Base-by-base conservation (phyloP, 371 early-diverging fungal species). In the Lichtheimia ornata region DNA sequence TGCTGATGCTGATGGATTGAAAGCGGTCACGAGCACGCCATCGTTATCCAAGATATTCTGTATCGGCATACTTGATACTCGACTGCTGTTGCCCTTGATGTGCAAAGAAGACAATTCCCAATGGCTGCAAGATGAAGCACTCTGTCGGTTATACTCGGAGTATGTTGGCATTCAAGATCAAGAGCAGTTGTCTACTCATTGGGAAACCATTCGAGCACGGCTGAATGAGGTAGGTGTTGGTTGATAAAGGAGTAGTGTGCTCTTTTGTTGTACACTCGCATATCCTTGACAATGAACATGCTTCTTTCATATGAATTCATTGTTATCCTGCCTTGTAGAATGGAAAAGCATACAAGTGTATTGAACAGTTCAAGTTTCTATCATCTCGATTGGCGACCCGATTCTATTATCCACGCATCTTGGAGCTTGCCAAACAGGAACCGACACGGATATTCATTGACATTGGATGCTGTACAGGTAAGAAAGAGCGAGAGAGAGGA, bases 381-480 rank as follows among this genome's bases (percentile, higher is more conserved):
- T 66, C 53, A 42, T 64, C 76, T 43, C 61, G 80, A 25, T 57
- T 79, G 11, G 55, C 67, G 11, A 53, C 52, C 49, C 65, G 80
- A 22, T 79, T 79, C 57, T 79, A 70, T 54, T 79, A 79, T 50
- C 49, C 49, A 9, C 27, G 50, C 11, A 43, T 79, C 2, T 41
- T 79, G 44, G 63, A 66, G 22, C 20, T 64, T 25, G 72, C 58
- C 15, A 64, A 70, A 45, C 50, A 59, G 50, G 47, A 55, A 11
- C 45, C 61, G 42, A 47, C 45, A 5, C 74, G 76, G 28, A 50
- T 62, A 43, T 64, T 80, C 25, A 44, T 80, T 14, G 81, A 80
- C 25, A 66, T 80, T 56, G 81, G 81, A 17, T 80, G 77, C 58
- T 80, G 81, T 18, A 66, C 76, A 63, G 80, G 80, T 76, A 68